phyloP scores from a whole-genome alignment of 2,329 filamentous ascomycete species.

The Aaosphaeria pasadenensis region DNA sequence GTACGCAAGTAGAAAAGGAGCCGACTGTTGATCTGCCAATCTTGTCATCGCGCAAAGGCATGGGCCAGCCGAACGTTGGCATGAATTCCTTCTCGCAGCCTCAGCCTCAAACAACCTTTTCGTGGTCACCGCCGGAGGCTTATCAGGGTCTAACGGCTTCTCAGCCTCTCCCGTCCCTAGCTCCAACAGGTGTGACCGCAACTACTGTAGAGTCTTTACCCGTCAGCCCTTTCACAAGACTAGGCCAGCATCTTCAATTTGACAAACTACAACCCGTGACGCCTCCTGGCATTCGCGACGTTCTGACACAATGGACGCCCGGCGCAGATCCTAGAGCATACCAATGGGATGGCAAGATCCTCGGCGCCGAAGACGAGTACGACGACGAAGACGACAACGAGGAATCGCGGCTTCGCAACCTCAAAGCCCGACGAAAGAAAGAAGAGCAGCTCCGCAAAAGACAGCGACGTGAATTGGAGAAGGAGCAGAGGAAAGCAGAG shows the following conservation, averaged over 20 bases:
- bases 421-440: slow-evolving; percentile 34
- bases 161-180: too few relatives aligned
- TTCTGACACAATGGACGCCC: slow-evolving; percentile 42
- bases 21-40: not conserved
- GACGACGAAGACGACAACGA: slow-evolving; percentile 19
- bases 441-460: slow-evolving; percentile 22
- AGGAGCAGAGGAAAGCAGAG: slow-evolving; percentile 13
- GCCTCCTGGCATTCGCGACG: slow-evolving; percentile 28
- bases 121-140: too few relatives aligned
- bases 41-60: not conserved
- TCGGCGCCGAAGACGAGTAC: slow-evolving; percentile 21
- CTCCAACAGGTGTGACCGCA: too few relatives aligned
- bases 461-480: slow-evolving; percentile 39
- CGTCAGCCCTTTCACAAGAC: slow-evolving; percentile 11
- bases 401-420: slow-evolving; percentile 9
- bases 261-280: slow-evolving; percentile 22
- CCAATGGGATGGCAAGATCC: slow-evolving; percentile 38
- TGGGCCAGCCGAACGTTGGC: too few relatives aligned
- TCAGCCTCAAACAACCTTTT: too few relatives aligned
- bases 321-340: slow-evolving; percentile 39
- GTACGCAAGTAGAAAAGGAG: too few relatives aligned
- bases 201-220: too few relatives aligned
- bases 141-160: too few relatives aligned
- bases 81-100: too few relatives aligned
- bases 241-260: slow-evolving; percentile 38